These are phyloP conservation scores for Paulinella micropora DNA, from an alignment of 78 protist genomes.

Conservation along the genomic window DNA sequence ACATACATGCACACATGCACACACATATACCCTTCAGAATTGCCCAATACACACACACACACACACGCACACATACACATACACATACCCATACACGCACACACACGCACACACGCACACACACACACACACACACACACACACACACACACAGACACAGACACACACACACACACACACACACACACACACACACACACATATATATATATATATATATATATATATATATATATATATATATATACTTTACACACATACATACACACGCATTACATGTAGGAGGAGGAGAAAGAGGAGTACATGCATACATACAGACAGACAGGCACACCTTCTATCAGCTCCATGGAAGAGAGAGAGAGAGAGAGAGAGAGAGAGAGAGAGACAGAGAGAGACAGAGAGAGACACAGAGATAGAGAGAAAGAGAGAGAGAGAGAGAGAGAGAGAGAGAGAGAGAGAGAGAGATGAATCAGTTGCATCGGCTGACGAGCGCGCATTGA, in stretches of 20 bases:
- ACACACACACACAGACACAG: neutral
- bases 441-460: too few species aligned
- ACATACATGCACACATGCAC: too few species aligned
- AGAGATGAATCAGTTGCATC: too few species aligned
- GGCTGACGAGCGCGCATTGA: too few species aligned
- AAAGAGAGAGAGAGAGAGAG: too few species aligned
- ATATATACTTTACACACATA: neutral
- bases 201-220: neutral
- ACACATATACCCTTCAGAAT: too few species aligned
- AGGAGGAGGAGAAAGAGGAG: too few species aligned
- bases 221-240: neutral
- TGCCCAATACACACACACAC: neutral
- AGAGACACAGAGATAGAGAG: neutral
- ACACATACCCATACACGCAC: neutral
- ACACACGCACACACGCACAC: neutral
- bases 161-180: neutral
- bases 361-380: neutral
- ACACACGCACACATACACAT: neutral
- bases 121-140: neutral
- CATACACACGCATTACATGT: neutral
- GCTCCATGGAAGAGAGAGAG: neutral
- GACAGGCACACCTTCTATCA: neutral
- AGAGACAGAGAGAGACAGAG: neutral
- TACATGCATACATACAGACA: neutral
- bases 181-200: neutral